Base-by-base conservation (phyloP, 768 basidiomycete species). In the Boletus rubropictus region DNA sequence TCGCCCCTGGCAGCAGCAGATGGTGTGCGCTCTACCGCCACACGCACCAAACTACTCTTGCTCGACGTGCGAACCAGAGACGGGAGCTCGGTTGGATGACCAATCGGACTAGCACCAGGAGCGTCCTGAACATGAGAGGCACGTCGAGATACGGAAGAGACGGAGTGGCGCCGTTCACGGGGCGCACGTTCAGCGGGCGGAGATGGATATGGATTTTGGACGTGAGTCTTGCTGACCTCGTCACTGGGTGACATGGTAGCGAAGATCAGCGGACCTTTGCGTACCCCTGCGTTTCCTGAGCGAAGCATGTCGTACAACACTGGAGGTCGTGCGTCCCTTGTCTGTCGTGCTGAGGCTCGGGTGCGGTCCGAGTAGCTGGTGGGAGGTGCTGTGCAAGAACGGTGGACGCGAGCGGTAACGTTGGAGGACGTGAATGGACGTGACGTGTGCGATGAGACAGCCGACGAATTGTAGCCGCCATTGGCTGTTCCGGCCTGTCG, bases 191-290 rank as follows among this genome's bases (percentile, higher is more conserved):
- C 59, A 2, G 32, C 38, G 10, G 68, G 68, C 0, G 66, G 66
- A 24, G 64, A 63, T 38, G 64, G 59, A 46, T 66, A 61, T 2
- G 58, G 36, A 24, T 45, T 48, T 0, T 44, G 55, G 36, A n/a
- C 25, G n/a, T 6, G 20, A 7, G 5, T 29, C 20, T 17, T 39
- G 11, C 40, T 40, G 12, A n/a, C n/a, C 42, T 25, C 33, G 21
- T 3, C n/a, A 51, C 54, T 21, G 41, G 48, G 39, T 14, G 71
- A 68, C 74, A 77, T 79, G 4, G 81, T 79, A 6, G 80, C 62
- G 46, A 86, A 86, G 27, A 86, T 86, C 20, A 80, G 69, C 1
- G 84, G 82, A 18, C 77, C 79, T 17, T 75, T 77, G 46, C 68
- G 70, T 5, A 35, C 38, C 44, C 45, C 62, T 5, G 52, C 1